Evolutionary conservation across 169 alveolate genomes (phyloP).

Genomic region (Pseudocohnilembus persalinus): DNA sequence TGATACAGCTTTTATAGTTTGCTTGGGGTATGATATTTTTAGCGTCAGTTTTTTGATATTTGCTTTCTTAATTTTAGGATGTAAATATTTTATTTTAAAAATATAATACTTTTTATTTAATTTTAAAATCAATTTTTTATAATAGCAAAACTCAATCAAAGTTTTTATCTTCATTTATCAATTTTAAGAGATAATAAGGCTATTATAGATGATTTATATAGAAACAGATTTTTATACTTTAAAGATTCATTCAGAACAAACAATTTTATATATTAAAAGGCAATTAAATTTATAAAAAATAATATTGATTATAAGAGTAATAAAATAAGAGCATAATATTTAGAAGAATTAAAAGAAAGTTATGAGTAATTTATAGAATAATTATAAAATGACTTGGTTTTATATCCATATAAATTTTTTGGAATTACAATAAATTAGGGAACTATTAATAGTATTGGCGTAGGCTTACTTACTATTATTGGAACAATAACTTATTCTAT

Average conservation of each 20-base stretch:
- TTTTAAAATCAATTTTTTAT: too few species aligned
- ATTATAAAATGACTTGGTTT: neutral
- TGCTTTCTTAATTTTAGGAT: too few species aligned
- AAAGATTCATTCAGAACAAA: neutral
- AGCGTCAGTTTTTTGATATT: too few species aligned
- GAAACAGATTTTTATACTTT: neutral
- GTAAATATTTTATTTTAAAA: too few species aligned
- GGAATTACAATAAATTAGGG: neutral
- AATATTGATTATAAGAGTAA: too few species aligned
- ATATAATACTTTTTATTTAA: too few species aligned
- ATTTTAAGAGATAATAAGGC: neutral
- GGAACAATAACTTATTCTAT: neutral
- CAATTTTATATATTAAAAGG: neutral
- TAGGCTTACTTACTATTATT: neutral
- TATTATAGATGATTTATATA: neutral
- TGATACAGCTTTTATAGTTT: neutral
- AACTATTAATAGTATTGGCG: neutral
- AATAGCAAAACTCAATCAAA: too few species aligned
- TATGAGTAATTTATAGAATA: neutral
- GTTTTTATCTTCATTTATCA: neutral
- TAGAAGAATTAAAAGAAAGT: neutral
- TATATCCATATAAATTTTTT: neutral
- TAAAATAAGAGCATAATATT: too few species aligned
- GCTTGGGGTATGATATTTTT: too few species aligned
- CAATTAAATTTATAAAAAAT: too few species aligned